Evolutionary conservation across 306 rosid species (phyloP), one percentile per base, ranked within the genome.

Genomic region (Notholithocarpus densiflorus): DNA sequence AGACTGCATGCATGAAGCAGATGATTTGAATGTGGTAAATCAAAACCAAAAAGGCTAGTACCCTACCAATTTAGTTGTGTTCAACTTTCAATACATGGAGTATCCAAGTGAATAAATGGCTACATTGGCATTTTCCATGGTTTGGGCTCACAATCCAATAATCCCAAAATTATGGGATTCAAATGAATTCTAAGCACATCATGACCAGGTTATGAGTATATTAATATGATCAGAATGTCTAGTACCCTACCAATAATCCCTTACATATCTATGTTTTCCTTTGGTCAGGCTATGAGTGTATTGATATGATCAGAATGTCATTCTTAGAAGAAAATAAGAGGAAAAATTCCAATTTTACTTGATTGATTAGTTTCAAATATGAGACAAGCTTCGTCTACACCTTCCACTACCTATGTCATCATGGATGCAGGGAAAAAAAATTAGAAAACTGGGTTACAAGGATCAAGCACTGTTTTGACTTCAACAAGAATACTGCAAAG

Each of bases 401-500:
- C 98, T 75, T 97, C 99, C 82, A 95, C 98, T 72, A 91, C 98
- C 99, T 93, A 79, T 24, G 77, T 26, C 71, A 48, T 40, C 80
- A 68, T 14, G 34, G 77, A 73, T 37, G 75, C 70, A 86, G 77
- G 51, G 51, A 21, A 80, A 71, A 73, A 27, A 78, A 15, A 24
- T 79, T 21, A 56, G 34, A 29, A 66, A 40, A 66, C 26, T 31
- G 8, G 72, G 15, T 32, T 43, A 66, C 24, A 32, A 66, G 48
- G 23, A 66, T 19, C 51, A 31, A 66, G 24, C 52, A 18, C n/a
- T 32, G 6, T 34, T 31, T 66, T 32, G 34, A 66, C 72, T 66
- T 66, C 27, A 71, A 75, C 76, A 31, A 84, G 72, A 82, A 37
- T 72, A 77, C 68, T 70, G 66, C 72, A 77, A 70, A 3, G 72